phyloP scores from a whole-genome alignment of 164 flowering plant genomes.

The Vitis rupestris region DNA sequence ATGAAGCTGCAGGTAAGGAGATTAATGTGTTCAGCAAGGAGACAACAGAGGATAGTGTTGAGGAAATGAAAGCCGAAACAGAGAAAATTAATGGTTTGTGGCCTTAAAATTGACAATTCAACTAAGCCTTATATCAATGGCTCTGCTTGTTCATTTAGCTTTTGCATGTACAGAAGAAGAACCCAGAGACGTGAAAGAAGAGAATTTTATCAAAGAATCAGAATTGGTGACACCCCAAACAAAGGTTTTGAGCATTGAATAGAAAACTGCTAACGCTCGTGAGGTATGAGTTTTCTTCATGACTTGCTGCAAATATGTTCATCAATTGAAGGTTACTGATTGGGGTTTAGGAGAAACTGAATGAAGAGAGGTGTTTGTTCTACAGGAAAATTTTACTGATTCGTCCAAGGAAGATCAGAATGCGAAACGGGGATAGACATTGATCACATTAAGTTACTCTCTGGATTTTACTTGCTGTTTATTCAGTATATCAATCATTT shows the following conservation, averaged over 20 bases:
- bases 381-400: conserved; percentile 1
- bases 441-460: too few species aligned
- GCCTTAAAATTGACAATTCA: too few species aligned
- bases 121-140: too few species aligned
- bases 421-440: neutral
- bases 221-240: neutral
- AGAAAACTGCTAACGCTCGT: too few species aligned
- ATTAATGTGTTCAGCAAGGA: neutral
- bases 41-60: neutral
- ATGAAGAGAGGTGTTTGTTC: neutral
- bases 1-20: neutral
- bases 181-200: neutral
- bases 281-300: too few species aligned
- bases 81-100: neutral
- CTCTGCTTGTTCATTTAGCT: neutral
- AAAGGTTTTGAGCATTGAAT: too few species aligned
- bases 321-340: too few species aligned
- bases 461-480: too few species aligned
- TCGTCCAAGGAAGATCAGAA: conserved; percentile 1
- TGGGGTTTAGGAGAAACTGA: neutral
- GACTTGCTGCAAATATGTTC: too few species aligned
- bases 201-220: conserved; percentile 5
- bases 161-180: conserved; percentile 1
- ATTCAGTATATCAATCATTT: too few species aligned
- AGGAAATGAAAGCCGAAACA: neutral